These are phyloP conservation scores for Chenopodium album DNA, from an alignment of 148 eudicot genomes.

Conservation along the genomic window DNA sequence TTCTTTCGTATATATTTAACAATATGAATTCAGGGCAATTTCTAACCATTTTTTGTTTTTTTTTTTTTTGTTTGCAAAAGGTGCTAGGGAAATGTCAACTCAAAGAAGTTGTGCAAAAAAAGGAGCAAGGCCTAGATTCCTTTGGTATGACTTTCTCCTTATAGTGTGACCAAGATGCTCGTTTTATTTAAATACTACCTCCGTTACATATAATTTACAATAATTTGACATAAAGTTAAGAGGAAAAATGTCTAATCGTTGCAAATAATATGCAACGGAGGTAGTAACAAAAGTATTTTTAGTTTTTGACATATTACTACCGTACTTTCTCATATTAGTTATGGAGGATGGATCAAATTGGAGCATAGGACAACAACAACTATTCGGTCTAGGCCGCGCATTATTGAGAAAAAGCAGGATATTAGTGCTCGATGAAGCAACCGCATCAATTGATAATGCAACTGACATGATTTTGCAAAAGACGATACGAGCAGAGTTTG, in stretches of 20 bases:
- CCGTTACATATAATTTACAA: too few relatives aligned
- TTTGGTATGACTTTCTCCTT: slow-evolving; percentile 37
- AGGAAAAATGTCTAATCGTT: too few relatives aligned
- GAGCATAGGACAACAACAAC: slow-evolving; percentile 90
- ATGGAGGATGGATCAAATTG: slow-evolving; percentile 81
- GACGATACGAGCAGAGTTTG: slow-evolving; percentile 67
- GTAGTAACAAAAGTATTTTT: too few relatives aligned
- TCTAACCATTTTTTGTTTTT: too few relatives aligned
- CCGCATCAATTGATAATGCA: slow-evolving; percentile 50
- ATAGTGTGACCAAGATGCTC: too few relatives aligned
- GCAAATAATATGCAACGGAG: too few relatives aligned
- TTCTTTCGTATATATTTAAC: too few relatives aligned
- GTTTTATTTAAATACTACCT: too few relatives aligned
- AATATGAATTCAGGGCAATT: background rate
- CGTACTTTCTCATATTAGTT: slow-evolving; percentile 28
- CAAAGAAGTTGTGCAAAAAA: slow-evolving; percentile 61
- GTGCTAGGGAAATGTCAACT: slow-evolving; percentile 80
- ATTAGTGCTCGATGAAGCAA: slow-evolving; percentile 84
- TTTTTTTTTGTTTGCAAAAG: slow-evolving; percentile 23
- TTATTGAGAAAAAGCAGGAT: slow-evolving; percentile 69
- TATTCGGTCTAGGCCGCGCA: slow-evolving; percentile 80
- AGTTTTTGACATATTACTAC: too few relatives aligned
- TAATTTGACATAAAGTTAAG: too few relatives aligned
- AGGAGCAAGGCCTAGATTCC: slow-evolving; percentile 60
- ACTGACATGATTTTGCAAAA: slow-evolving; percentile 49